A percentile compares a stretch with the other conserved stretches of the same genome.
Evolutionary conservation across 306 rosid genomes (phyloP).

Genomic region (Gillenia trifoliata): DNA sequence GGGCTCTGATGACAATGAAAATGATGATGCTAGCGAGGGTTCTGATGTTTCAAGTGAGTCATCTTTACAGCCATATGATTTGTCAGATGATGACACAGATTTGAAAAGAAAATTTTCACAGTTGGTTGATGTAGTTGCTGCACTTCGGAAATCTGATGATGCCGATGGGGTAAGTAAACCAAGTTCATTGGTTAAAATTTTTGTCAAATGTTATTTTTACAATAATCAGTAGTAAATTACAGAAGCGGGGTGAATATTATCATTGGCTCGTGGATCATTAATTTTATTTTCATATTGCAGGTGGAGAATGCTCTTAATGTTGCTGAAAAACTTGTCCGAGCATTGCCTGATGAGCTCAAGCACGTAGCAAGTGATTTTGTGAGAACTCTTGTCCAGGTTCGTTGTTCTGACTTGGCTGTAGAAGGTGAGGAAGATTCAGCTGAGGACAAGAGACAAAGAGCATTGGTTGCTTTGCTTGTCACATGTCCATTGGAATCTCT

Average conservation of each 20-base stretch:
- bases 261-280: neutral
- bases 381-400: conserved; percentile 83
- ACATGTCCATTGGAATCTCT: conserved; percentile 72
- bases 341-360: conserved; percentile 91
- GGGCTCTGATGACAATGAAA: conserved; percentile 44
- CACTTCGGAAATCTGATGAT: conserved; percentile 84
- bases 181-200: conserved; percentile 12
- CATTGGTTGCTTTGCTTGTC: conserved; percentile 73
- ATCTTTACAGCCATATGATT: conserved; percentile 85
- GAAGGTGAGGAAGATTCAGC: conserved; percentile 89
- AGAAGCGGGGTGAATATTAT: neutral
- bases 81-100: conserved; percentile 84
- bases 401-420: conserved; percentile 83
- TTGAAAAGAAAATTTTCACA: conserved; percentile 70
- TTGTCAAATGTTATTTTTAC: neutral
- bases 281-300: conserved; percentile 32
- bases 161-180: conserved; percentile 80
- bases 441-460: conserved; percentile 83
- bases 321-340: conserved; percentile 79
- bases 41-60: conserved; percentile 72
- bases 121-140: conserved; percentile 75
- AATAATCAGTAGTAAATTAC: neutral
- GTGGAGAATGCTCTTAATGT: conserved; percentile 86
- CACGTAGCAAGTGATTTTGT: conserved; percentile 69
- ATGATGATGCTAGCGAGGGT: conserved; percentile 61